Evolutionary conservation across 1,139 yeast genomes (phyloP).

Genomic region (Hyphopichia wangnamkhiaoensis): DNA sequence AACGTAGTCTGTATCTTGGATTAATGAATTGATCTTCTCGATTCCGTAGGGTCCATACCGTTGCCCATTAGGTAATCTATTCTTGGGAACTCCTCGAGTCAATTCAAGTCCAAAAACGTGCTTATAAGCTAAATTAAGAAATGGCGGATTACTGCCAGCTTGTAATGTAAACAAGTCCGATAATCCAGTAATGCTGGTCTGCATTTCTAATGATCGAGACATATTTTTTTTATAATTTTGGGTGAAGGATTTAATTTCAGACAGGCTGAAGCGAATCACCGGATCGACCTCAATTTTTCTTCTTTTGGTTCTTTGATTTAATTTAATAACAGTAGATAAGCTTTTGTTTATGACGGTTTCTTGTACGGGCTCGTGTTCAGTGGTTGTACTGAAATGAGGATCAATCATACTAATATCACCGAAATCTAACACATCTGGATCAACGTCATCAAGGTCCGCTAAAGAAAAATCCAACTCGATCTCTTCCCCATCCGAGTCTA

Average conservation of each 20-base stretch:
- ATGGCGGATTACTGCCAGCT: conserved; percentile 7
- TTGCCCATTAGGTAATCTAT: conserved; percentile 3
- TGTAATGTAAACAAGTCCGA: background rate
- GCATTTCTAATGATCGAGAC: too few species aligned
- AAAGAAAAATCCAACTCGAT: conserved; percentile 1
- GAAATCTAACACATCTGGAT: conserved; percentile 6
- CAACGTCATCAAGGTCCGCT: conserved; percentile 1
- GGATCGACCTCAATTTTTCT: conserved; percentile 1
- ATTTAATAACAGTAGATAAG: too few species aligned
- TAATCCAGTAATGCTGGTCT: background rate
- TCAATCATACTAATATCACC: background rate
- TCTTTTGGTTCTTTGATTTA: background rate
- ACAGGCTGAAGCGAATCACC: background rate
- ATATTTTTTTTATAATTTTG: background rate
- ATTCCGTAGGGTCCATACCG: conserved; percentile 6
- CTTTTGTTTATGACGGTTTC: too few species aligned
- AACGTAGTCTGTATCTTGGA: conserved; percentile 10
- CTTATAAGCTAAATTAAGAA: conserved; percentile 9
- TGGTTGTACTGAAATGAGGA: conserved; percentile 3
- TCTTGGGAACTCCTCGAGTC: background rate
- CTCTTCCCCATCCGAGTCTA: conserved; percentile 2
- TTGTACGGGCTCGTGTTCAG: too few species aligned
- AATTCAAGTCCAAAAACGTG: conserved; percentile 3
- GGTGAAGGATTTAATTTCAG: background rate
- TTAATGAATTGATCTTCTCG: conserved; percentile 9